Base-by-base conservation (phyloP, 768 basidiomycete species). In the Mycena leptocephala region DNA sequence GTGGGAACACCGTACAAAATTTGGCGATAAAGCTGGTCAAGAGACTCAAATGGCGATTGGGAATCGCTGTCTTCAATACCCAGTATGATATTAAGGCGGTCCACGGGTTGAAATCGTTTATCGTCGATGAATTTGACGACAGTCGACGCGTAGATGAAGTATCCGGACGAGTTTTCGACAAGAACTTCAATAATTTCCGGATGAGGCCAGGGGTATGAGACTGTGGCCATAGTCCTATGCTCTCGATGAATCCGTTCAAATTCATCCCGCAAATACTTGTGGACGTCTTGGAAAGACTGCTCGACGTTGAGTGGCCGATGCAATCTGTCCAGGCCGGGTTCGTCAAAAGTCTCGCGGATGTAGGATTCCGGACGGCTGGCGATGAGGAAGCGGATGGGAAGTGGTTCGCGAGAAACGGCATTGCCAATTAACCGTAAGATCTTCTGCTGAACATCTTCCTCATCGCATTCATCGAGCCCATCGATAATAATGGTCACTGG, bases 331-430 rank as follows among this genome's bases (percentile, higher is more conserved):
- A 59, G n/a, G 37, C 22, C 8, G 53, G 67, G n/a, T n/a, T n/a
- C n/a, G n/a, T n/a, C 35, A 33, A 83, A 81, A 0, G 53, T 64
- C 2, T 68, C 64, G 4, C 59, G 33, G 11, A 85, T 78, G 24
- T 79, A 72, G 7, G 75, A 63, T 64, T 85, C 85, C 6, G 84
- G 82, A 1, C 84, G 76, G 68, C 82, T 83, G 20, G 79, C 72
- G 43, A 85, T 79, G 8, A 84, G 53, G 61, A 84, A 85, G 46
- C 4, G 81, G 77, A 24, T 78, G 62, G 9, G 48, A 35, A 32
- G 62, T 56, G 3, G 30, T 43, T 18, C n/a, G 35, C 18, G 28
- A 5, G 55, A 16, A 5, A 78, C 24, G 0, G 75, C 41, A 8
- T 59, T 37, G 1, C 46, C 43, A 26, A 82, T 76, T 8, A 67